These are phyloP conservation scores for Phytophthora syringae DNA, from an alignment of 352 stramenopile genomes.

Conservation along the genomic window DNA sequence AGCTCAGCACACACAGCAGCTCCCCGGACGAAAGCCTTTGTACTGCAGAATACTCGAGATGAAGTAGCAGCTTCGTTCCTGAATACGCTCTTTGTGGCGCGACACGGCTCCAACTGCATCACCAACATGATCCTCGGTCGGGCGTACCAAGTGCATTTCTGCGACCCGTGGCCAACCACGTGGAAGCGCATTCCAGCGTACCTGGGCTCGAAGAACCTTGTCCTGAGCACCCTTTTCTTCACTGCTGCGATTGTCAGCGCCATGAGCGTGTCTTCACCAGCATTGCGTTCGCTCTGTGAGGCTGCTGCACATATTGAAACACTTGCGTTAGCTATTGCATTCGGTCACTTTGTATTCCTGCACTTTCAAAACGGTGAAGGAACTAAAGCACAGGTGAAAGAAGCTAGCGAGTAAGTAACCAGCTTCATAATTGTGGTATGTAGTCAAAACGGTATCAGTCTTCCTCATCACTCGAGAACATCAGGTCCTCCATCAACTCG, in stretches of 20 bases:
- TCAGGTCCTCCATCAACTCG: constrained; percentile 56
- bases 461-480: constrained; percentile 51
- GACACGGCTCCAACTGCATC: constrained; percentile 33
- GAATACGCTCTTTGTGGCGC: constrained; percentile 53
- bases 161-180: constrained; percentile 43
- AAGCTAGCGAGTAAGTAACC: constrained; percentile 7
- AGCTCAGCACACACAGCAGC: background rate
- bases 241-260: constrained; percentile 38
- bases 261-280: constrained; percentile 40
- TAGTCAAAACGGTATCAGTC: constrained; percentile 18
- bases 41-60: constrained; percentile 4
- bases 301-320: constrained; percentile 55
- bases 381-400: constrained; percentile 2
- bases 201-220: constrained; percentile 68
- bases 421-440: background rate
- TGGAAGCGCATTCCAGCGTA: constrained; percentile 65
- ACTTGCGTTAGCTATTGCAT: constrained; percentile 43
- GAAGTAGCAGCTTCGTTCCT: constrained; percentile 49
- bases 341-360: constrained; percentile 44
- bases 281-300: constrained; percentile 60
- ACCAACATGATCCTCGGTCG: constrained; percentile 48
- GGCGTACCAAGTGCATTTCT: constrained; percentile 63
- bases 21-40: constrained; percentile 5
- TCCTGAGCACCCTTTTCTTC: constrained; percentile 66
- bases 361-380: constrained; percentile 16